Conservation (phyloP, 192 early-diverging fungal species). For the Coemansia erecta region DNA sequence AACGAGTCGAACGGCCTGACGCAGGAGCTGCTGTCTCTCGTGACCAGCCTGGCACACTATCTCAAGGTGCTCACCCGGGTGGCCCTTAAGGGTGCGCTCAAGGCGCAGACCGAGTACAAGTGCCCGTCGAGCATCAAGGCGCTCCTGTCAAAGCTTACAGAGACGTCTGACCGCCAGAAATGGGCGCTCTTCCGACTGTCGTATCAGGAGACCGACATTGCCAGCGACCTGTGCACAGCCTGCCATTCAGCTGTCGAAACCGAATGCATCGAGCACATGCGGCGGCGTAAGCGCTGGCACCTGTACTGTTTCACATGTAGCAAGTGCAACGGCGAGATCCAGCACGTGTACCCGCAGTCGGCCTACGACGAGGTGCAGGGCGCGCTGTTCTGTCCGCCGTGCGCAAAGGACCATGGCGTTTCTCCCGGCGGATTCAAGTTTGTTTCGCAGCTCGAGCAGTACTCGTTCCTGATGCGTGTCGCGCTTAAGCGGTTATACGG, state of each 20-base stretch:
- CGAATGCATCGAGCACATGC: conserved; percentile 70
- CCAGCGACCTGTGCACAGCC: conserved; percentile 75
- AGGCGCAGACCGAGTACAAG: conserved; percentile 56
- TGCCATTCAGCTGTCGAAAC: conserved; percentile 85
- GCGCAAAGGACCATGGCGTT: conserved; percentile 48
- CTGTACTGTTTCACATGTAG: conserved; percentile 77
- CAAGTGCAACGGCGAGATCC: conserved; percentile 57
- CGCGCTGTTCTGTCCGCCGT: conserved; percentile 55
- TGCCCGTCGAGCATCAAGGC: conserved; percentile 51
- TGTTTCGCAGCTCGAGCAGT: conserved; percentile 88
- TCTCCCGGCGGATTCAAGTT: conserved; percentile 58
- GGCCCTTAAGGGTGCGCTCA: conserved; percentile 83
- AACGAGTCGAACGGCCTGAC: conserved; percentile 59
- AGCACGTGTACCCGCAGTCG: conserved; percentile 57
- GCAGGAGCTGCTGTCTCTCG: conserved; percentile 83
- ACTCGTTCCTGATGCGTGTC: conserved; percentile 82
- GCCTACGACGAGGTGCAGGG: conserved; percentile 51
- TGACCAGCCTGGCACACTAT: conserved; percentile 88
- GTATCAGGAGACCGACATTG: conserved; percentile 60
- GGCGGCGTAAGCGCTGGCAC: conserved; percentile 72
- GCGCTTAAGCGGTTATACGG: conserved; percentile 79
- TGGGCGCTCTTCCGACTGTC: conserved; percentile 43
- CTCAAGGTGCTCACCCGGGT: conserved; percentile 89
- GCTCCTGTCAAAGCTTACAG: conserved; percentile 78
- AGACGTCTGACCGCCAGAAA: conserved; percentile 59